Evolutionary conservation across 371 early-diverging fungal species (phyloP), one percentile per base, ranked within the genome.

Genomic region (Conidiobolus incongruus): DNA sequence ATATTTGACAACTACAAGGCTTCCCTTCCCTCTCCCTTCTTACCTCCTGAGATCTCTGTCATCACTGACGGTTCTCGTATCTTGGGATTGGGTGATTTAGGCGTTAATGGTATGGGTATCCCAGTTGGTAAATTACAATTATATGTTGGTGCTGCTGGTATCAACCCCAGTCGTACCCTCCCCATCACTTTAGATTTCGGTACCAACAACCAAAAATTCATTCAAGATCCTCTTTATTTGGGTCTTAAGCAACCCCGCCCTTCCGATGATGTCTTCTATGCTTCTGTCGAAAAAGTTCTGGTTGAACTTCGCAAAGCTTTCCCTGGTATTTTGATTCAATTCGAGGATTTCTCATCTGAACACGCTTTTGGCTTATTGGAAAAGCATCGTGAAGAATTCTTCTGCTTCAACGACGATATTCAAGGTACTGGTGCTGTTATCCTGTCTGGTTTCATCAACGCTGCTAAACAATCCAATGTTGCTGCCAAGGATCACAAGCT

Each of bases 371-470:
- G 70, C 1, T 50, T 83, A 11, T 51, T 81, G 5, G 59, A 69
- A 21, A 59, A 66, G 44, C 75, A 82, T 56, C 72, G 77, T 44
- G 40, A 78, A 34, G 59, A 66, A 17, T 63, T 60, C 21, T 62
- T 70, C 39, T 74, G 70, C 52, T 83, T 83, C 54, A 86, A 86
- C 50, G 87, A 70, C 54, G 63, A 72, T 52, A 69, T 81, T 50
- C 77, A 78, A 49, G 91, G 91, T 40, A 89, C 92, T 8, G 91
- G 91, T 28, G 84, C 84, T 35, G 90, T 91, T 20, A 81, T 89
- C 52, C 63, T 89, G 15, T 68, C 81, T 30, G 92, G 90, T 10
- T 76, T 88, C 52, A 85, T 88, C 58, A 84, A 84, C 49, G 92
- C 90, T 1, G 68, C 88, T 40, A 49, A 64, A 24, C 51, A 66